phyloP scores from a whole-genome alignment of 805 yeast species.

The Pichia manshurica region DNA sequence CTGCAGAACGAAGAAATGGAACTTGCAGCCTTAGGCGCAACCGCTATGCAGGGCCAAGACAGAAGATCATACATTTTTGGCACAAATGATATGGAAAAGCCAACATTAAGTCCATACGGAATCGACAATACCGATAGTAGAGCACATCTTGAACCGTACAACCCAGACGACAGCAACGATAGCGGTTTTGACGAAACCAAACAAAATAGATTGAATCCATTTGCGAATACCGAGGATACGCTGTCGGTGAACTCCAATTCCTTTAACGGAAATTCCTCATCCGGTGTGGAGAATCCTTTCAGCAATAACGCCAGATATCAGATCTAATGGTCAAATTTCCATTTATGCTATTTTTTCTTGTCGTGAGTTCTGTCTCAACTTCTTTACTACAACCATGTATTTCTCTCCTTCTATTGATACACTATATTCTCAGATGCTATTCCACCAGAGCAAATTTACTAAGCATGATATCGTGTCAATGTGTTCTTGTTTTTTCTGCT shows the following conservation, averaged over 20 bases:
- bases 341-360: too few species aligned
- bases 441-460: too few species aligned
- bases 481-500: too few species aligned
- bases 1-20: conserved; percentile 47
- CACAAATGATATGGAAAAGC: conserved; percentile 6
- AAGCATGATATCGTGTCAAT: too few species aligned
- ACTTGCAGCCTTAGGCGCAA: conserved; percentile 67
- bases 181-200: conserved; percentile 2
- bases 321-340: not conserved
- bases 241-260: not conserved
- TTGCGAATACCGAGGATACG: conserved; percentile 4
- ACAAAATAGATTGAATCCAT: conserved; percentile 11
- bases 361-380: too few species aligned
- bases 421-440: not conserved
- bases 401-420: not conserved
- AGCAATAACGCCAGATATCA: conserved; percentile 1
- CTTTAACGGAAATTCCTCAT: not conserved
- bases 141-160: conserved; percentile 9
- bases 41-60: conserved; percentile 60
- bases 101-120: conserved; percentile 8
- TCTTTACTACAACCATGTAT: too few species aligned
- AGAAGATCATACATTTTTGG: conserved; percentile 20
- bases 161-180: conserved; percentile 7
- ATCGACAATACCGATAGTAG: conserved; percentile 4
- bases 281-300: conserved; percentile 7